A percentile compares a stretch with the other conserved stretches of the same genome.
Conservation (phyloP, 2,329 filamentous ascomycete genomes). For the Davidsoniella virescens region DNA sequence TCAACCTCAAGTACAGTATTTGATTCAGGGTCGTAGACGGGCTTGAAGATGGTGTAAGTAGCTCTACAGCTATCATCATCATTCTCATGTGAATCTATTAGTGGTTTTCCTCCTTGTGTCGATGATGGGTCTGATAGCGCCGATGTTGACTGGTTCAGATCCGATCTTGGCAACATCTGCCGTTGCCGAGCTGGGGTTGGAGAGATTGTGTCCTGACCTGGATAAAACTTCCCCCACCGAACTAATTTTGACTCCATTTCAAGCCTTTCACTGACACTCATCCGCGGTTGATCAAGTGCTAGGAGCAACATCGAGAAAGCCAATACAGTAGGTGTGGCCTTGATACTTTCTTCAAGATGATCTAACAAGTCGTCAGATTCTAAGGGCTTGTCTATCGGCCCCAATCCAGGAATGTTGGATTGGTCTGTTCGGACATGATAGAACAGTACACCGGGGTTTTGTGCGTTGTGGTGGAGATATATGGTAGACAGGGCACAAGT, state of each 20-base stretch:
- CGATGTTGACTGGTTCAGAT: no score
- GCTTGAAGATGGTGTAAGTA: not conserved
- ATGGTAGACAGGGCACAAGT: not conserved
- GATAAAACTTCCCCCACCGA: no score
- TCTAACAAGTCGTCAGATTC: not conserved
- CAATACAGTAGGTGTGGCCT: not conserved
- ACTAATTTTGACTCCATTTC: no score
- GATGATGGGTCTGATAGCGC: not conserved
- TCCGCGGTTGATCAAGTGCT: not conserved
- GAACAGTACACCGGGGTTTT: not conserved
- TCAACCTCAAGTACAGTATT: not conserved
- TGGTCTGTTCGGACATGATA: not conserved
- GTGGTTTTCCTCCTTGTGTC: not conserved
- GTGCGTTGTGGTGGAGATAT: not conserved
- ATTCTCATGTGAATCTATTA: not conserved
- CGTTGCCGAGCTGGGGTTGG: no score
- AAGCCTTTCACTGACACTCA: no score
- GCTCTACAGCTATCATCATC: not conserved
- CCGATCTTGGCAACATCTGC: no score
- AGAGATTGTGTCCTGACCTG: no score
- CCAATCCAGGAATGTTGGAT: not conserved
- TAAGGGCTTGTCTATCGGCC: not conserved
- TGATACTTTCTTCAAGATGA: not conserved
- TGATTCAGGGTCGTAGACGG: not conserved
- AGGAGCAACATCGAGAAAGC: not conserved